Evolutionary conservation across 1,284 basidiomycete species (phyloP), one percentile per base, ranked within the genome.

Genomic region (Cryptococcus floricola): DNA sequence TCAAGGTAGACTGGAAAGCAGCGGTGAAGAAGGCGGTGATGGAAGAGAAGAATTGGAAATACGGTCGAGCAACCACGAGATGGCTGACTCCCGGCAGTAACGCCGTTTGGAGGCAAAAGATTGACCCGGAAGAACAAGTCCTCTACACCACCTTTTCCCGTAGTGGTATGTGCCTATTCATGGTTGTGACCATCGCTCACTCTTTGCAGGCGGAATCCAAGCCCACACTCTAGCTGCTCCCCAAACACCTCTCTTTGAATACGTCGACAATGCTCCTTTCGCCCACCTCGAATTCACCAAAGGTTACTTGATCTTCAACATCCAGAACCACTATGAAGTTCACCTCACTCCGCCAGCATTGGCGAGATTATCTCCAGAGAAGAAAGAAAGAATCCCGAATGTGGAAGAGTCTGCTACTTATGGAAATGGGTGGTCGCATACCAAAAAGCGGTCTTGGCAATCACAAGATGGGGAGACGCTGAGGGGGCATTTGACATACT

Each of bases 261-360:
- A 72, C 18, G 28, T 25, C 1, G 60, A 51, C 7, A 53, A 67
- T 0, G 49, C 53, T 3, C 45, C 58, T 0, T 68, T 57, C 25
- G 61, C 72, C 3, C 73, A 75, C 54, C 48, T 75, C 5, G 73
- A 75, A 43, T 68, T 69, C n/a, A 66, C 61, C 14, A 64, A 64
- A 5, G 73, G 73, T 1, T 66, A 63, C 42, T 58, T 62, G 3
- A 59, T 69, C n/a, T 74, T 75, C 52, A 62, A 71, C 37, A 31
- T 39, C 12, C 13, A n/a, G 16, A n/a, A 56, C 31, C 39, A 34
- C 18, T 42, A 50, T 25, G 59, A 60, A 44, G 52, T 60, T 27
- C 57, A 58, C 41, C 39, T 57, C 27, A 60, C 59, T 25, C 59
- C 57, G 7, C 28, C 52, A 3, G 53, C 59, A 25, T 38, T 53